phyloP scores from a whole-genome alignment of 2,329 filamentous ascomycete species.

The Chrysoporthe deuterocubensis region DNA sequence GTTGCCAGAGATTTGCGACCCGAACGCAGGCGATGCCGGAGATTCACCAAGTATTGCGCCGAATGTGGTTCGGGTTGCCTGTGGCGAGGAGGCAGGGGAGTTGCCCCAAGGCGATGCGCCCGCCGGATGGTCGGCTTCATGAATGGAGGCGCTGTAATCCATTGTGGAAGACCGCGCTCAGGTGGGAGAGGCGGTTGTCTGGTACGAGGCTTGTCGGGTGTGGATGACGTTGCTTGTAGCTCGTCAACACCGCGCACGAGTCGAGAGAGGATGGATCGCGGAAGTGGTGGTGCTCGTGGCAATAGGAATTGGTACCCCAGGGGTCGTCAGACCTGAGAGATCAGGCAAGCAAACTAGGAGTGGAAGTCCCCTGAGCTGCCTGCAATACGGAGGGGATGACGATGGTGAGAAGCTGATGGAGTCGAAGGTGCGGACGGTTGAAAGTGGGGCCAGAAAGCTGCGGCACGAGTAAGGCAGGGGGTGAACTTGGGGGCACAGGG shows the following conservation, averaged over 20 bases:
- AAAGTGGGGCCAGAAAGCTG: slow-evolving; percentile 9
- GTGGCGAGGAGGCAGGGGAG: slow-evolving; percentile 56
- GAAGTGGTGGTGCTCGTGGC: background rate
- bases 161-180: slow-evolving; percentile 40
- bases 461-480: slow-evolving; percentile 1
- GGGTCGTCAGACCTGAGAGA: background rate
- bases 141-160: slow-evolving; percentile 63
- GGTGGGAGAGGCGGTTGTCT: background rate
- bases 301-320: too few relatives aligned
- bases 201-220: background rate
- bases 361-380: slow-evolving; percentile 1
- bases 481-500: background rate
- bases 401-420: slow-evolving; percentile 24
- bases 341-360: slow-evolving; percentile 10
- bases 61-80: slow-evolving; percentile 50
- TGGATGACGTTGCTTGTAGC: slow-evolving; percentile 31
- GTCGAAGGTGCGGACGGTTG: slow-evolving; percentile 1
- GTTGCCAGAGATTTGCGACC: slow-evolving; percentile 47
- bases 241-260: slow-evolving; percentile 8
- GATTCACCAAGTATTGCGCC: slow-evolving; percentile 45
- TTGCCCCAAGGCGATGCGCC: slow-evolving; percentile 61
- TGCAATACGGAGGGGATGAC: slow-evolving; percentile 14
- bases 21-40: slow-evolving; percentile 45
- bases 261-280: background rate
- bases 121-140: slow-evolving; percentile 57